A percentile compares a stretch with the other conserved stretches of the same genome.
These are phyloP conservation scores for Metarhizium sp. DNA, from an alignment of 2,329 filamentous ascomycete genomes.

Conservation along the genomic window DNA sequence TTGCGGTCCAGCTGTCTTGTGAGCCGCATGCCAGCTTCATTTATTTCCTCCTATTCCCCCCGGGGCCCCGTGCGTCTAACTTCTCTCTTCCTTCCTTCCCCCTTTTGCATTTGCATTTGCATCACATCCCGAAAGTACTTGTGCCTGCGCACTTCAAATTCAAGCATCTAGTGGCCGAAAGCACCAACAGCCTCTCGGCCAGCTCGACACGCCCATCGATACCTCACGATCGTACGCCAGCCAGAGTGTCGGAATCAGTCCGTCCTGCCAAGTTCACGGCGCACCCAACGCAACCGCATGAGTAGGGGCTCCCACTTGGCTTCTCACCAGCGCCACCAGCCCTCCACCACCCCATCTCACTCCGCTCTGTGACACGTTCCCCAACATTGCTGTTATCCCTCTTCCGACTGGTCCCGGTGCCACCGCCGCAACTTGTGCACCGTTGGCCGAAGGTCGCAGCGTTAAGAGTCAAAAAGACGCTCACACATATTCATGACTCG, in stretches of 20 bases:
- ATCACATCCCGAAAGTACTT: neutral
- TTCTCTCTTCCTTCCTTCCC: neutral
- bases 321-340: neutral
- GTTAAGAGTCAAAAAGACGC: neutral
- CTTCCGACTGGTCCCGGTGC: conserved; percentile 6
- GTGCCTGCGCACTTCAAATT: neutral
- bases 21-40: neutral
- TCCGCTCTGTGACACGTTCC: neutral
- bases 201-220: neutral
- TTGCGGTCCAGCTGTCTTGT: neutral
- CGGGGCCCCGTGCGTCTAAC: too few relatives aligned
- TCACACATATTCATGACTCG: neutral
- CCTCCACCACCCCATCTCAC: neutral
- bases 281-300: neutral
- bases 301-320: neutral
- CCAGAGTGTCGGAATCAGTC: neutral
- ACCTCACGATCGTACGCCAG: neutral
- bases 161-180: neutral
- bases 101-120: neutral
- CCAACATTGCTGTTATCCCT: conserved; percentile 2
- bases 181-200: neutral
- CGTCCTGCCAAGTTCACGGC: neutral
- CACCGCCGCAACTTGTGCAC: neutral
- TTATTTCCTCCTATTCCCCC: neutral
- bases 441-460: neutral